Percentiles rank a stretch among this genome's conserved stretches.
These are phyloP conservation scores for Fraxinus velutina DNA, from an alignment of 305 asterid genomes.

Conservation along the genomic window DNA sequence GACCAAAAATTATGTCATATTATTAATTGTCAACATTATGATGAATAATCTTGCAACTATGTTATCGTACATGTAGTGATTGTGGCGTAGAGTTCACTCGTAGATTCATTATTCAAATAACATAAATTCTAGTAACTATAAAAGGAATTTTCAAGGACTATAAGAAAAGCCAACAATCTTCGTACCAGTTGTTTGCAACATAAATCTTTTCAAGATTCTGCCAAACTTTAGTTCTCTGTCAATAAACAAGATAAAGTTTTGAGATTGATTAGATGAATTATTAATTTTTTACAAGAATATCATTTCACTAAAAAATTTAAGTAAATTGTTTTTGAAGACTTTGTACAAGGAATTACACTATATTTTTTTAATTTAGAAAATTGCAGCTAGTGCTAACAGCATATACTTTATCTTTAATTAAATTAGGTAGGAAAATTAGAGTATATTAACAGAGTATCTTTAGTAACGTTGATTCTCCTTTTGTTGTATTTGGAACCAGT, in stretches of 20 bases:
- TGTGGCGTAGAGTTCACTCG: not conserved
- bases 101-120: not conserved
- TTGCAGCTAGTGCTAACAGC: not conserved
- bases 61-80: not conserved
- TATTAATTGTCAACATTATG: not conserved
- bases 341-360: not conserved
- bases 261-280: not conserved
- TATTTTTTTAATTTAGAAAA: not conserved
- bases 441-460: not conserved
- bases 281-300: not conserved
- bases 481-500: not conserved
- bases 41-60: not conserved
- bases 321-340: not conserved
- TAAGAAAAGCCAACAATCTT: not conserved
- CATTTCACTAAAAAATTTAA: not conserved
- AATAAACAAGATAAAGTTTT: not conserved
- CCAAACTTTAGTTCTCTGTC: not conserved
- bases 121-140: not conserved
- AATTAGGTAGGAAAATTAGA: not conserved
- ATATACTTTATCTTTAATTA: not conserved
- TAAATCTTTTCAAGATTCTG: not conserved
- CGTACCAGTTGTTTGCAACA: not conserved
- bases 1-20: not conserved
- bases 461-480: conserved; percentile 1
- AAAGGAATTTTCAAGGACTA: not conserved